Conservation (phyloP, 2,329 filamentous ascomycete species). For the Atkinsonella hypoxylon region DNA sequence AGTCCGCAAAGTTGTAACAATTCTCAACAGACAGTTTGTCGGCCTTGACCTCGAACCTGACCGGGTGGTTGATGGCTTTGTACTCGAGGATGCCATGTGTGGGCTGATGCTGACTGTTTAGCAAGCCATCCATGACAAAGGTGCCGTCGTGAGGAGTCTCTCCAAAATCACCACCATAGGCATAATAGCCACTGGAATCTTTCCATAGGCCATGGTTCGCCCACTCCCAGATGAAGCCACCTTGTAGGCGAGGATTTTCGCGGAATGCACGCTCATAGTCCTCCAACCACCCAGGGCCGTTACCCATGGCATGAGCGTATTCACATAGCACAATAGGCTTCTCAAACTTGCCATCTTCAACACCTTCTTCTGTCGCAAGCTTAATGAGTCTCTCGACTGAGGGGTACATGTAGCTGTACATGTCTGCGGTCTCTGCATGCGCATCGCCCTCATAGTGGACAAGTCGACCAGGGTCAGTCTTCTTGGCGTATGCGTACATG, state of each 20-base stretch:
- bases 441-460: slow-evolving; percentile 58
- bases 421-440: slow-evolving; percentile 47
- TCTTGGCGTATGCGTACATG: slow-evolving; percentile 53
- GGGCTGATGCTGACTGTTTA: slow-evolving; percentile 40
- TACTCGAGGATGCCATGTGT: slow-evolving; percentile 44
- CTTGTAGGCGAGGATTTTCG: slow-evolving; percentile 47
- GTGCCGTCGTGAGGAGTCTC: slow-evolving; percentile 47
- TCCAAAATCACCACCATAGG: slow-evolving; percentile 51
- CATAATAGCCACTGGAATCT: slow-evolving; percentile 34
- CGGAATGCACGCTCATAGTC: slow-evolving; percentile 57
- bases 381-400: slow-evolving; percentile 37
- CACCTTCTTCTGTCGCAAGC: slow-evolving; percentile 30
- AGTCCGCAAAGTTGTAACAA: slow-evolving; percentile 34
- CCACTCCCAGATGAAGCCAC: slow-evolving; percentile 58
- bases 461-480: slow-evolving; percentile 43
- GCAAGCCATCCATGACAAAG: slow-evolving; percentile 51
- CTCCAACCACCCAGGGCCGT: slow-evolving; percentile 56
- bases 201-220: slow-evolving; percentile 45
- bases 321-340: slow-evolving; percentile 51
- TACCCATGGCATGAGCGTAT: slow-evolving; percentile 58
- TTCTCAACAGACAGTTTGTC: slow-evolving; percentile 31
- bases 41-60: slow-evolving; percentile 27
- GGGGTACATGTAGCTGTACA: slow-evolving; percentile 59
- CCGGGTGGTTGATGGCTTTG: slow-evolving; percentile 46
- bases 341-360: slow-evolving; percentile 31